Conservation (phyloP, 2,329 filamentous ascomycete species). For the Cladosporium sp. region DNA sequence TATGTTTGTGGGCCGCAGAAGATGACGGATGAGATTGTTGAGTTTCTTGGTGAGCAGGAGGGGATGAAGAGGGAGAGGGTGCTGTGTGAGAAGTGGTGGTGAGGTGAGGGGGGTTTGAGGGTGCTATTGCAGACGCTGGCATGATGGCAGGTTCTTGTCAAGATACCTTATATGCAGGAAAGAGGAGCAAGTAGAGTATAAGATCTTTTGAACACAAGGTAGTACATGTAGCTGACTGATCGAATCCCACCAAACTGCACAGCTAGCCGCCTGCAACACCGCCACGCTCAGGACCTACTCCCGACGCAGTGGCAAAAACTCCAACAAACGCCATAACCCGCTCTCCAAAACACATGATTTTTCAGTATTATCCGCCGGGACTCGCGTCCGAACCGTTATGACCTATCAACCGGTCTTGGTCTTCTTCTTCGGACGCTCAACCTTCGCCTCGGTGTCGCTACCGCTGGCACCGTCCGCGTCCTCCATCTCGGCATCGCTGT, state of each 20-base stretch:
- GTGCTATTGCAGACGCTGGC: too few species aligned
- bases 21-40: constrained; percentile 46
- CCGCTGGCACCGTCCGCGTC: constrained; percentile 46
- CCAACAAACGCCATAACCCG: constrained; percentile 3
- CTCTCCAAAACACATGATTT: not conserved
- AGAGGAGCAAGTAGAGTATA: too few species aligned
- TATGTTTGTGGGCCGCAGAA: constrained; percentile 46
- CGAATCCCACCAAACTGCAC: too few species aligned
- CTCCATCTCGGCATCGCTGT: constrained; percentile 59
- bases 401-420: constrained; percentile 42
- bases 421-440: constrained; percentile 61
- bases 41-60: constrained; percentile 34
- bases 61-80: constrained; percentile 38
- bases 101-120: not conserved
- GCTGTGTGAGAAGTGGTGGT: constrained; percentile 51
- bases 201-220: too few species aligned
- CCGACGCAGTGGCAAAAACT: not conserved
- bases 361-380: not conserved
- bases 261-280: too few species aligned
- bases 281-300: not conserved
- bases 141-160: too few species aligned
- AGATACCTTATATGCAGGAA: too few species aligned
- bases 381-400: not conserved
- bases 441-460: constrained; percentile 49
- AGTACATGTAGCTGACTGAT: too few species aligned